Base-by-base conservation (phyloP, 768 basidiomycete genomes). In the Trametopsis cervina region DNA sequence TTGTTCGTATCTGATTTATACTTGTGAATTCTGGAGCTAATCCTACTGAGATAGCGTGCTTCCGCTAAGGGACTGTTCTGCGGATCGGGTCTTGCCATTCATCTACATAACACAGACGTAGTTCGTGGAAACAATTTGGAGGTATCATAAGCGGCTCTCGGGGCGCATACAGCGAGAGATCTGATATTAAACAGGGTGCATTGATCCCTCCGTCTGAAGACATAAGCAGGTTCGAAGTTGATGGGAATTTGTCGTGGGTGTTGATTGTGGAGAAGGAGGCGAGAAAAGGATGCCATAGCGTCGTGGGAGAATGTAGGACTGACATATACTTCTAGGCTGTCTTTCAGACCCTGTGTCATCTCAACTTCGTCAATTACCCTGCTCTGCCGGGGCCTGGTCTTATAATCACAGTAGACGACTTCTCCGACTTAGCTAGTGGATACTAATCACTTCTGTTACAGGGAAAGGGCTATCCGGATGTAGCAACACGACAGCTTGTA, bases 381-480 rank as follows among this genome's bases (percentile, higher is more conserved):
- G 63, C 60, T 3, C 62, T 83, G 37, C 74, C 79, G 1, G 84
- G 87, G 0, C 64, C 68, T 29, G 93, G 91, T 1, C 61, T 93
- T 17, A 70, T 92, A 37, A 74, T 95, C 57, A 95, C 93, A 4
- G 93, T 89, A n/a, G n/a, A n/a, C n/a, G n/a, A n/a, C n/a, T n/a
- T n/a, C n/a, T n/a, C n/a, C n/a, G n/a, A n/a, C n/a, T n/a, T n/a
- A n/a, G n/a, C n/a, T n/a, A n/a, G n/a, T n/a, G n/a, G n/a, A n/a
- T n/a, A n/a, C n/a, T n/a, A n/a, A n/a, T n/a, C n/a, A n/a, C n/a
- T n/a, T n/a, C n/a, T 17, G 12, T 42, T 20, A 9, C 55, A 96
- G 93, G 96, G 96, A 0, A 98, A 96, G 63, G 96, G 96, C 2
- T 98, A 95, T 65, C 96, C 96, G 0, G 96, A 99, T 60, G 66